These are phyloP conservation scores for Syncephalastrum racemosum DNA, from an alignment of 371 early-diverging fungal species.

Conservation along the genomic window DNA sequence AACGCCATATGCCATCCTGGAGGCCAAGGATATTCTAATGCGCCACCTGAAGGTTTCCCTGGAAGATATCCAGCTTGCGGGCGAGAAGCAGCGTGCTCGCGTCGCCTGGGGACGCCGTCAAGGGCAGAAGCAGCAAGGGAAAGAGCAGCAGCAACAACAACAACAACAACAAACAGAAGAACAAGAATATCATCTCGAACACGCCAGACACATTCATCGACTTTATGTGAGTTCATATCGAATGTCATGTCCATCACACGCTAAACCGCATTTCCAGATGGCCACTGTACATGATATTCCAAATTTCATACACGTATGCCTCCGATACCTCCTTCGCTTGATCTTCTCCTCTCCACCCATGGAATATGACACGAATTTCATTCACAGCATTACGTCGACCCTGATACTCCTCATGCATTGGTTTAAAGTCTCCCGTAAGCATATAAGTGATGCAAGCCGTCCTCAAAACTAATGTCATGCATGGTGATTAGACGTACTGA, in stretches of 20 bases:
- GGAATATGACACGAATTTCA: not conserved
- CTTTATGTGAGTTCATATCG: slow-evolving; percentile 5
- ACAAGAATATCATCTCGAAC: not conserved
- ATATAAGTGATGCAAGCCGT: too few species aligned
- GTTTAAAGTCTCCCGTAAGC: slow-evolving; percentile 67
- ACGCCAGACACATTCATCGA: not conserved
- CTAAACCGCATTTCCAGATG: slow-evolving; percentile 4
- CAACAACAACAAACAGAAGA: not conserved
- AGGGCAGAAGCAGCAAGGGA: not conserved
- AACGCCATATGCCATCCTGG: slow-evolving; percentile 55
- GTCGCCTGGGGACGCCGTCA: slow-evolving; percentile 28
- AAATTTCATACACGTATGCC: slow-evolving; percentile 39
- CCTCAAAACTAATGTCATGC: too few species aligned
- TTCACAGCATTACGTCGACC: slow-evolving; percentile 62
- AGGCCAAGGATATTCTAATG: slow-evolving; percentile 56
- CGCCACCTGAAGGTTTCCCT: slow-evolving; percentile 61
- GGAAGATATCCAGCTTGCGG: slow-evolving; percentile 57
- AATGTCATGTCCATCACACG: too few species aligned
- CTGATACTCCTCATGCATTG: slow-evolving; percentile 67
- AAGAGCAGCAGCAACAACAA: not conserved
- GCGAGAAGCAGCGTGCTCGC: slow-evolving; percentile 49
- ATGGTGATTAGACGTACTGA: too few species aligned
- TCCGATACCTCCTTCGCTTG: slow-evolving; percentile 42
- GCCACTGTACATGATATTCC: slow-evolving; percentile 43
- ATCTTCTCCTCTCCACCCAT: not conserved